Conservation (phyloP, 2,329 filamentous ascomycete species). For the Neofusicoccum sp. region DNA sequence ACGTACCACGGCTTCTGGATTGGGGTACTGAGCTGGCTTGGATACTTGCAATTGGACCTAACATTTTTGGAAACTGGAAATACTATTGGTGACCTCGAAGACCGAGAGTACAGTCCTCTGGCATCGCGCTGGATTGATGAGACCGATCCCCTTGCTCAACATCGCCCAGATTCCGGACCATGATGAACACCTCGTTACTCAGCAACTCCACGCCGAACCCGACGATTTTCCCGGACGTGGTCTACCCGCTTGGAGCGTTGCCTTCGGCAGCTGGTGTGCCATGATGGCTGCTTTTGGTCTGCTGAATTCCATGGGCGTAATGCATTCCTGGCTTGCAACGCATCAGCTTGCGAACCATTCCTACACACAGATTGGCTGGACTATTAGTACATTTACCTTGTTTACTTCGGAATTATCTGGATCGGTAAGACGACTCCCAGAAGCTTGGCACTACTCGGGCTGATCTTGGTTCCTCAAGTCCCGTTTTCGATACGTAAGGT, state of each 20-base stretch:
- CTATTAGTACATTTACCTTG: slow-evolving; percentile 43
- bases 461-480: slow-evolving; percentile 24
- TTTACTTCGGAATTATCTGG: slow-evolving; percentile 37
- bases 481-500: slow-evolving; percentile 39
- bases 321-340: slow-evolving; percentile 40
- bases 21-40: not conserved
- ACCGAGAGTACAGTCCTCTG: not conserved
- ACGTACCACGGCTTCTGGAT: not conserved
- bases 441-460: not conserved
- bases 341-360: slow-evolving; percentile 38
- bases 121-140: slow-evolving; percentile 7
- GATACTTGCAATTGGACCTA: not conserved
- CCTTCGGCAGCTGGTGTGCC: slow-evolving; percentile 42
- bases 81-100: not conserved
- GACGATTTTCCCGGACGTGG: slow-evolving; percentile 42
- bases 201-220: slow-evolving; percentile 11
- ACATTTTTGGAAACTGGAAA: not conserved
- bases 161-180: not conserved
- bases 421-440: slow-evolving; percentile 23
- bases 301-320: slow-evolving; percentile 39
- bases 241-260: slow-evolving; percentile 43
- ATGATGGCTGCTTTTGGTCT: slow-evolving; percentile 43
- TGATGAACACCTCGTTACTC: not conserved
- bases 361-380: slow-evolving; percentile 41
- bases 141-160: slow-evolving; percentile 2